A percentile compares a stretch with the other conserved stretches of the same genome.
phyloP scores from a whole-genome alignment of 441 rosid genomes.

The Erodium moschatum region DNA sequence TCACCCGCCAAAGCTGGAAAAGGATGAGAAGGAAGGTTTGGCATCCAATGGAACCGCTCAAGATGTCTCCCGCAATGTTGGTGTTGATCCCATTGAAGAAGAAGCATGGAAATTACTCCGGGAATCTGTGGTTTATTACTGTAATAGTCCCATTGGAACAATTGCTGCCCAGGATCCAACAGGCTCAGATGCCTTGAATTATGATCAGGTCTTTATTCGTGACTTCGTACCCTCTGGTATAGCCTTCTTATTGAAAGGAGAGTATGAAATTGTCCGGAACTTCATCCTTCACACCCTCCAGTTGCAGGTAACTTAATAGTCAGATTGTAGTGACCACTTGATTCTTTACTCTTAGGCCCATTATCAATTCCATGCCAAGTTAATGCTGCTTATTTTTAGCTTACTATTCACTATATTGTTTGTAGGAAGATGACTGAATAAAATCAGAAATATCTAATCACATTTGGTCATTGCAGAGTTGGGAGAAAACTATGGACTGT shows the following conservation, averaged over 20 bases:
- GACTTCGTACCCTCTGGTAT: constrained; percentile 85
- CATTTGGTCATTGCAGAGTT: constrained; percentile 41
- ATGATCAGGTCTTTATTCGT: constrained; percentile 75
- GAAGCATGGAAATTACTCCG: constrained; percentile 81
- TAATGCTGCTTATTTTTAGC: background rate
- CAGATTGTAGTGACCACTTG: too few species aligned
- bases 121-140: constrained; percentile 57
- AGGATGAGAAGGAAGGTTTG: constrained; percentile 21
- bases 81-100: constrained; percentile 51
- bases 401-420: background rate
- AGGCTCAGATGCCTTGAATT: constrained; percentile 57
- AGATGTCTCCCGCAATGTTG: constrained; percentile 25
- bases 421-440: background rate
- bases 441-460: background rate
- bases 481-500: constrained; percentile 97
- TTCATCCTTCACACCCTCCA: constrained; percentile 89
- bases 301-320: constrained; percentile 61
- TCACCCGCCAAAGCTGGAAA: constrained; percentile 29
- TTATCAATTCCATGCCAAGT: too few species aligned
- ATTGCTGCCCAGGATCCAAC: constrained; percentile 87
- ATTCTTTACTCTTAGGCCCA: too few species aligned
- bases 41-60: constrained; percentile 24
- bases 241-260: constrained; percentile 86
- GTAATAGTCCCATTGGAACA: constrained; percentile 61
- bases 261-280: constrained; percentile 80